Evolutionary conservation across 192 early-diverging fungal species (phyloP), one percentile per base, ranked within the genome.

Genomic region (Gryganskiella cystojenkinii): DNA sequence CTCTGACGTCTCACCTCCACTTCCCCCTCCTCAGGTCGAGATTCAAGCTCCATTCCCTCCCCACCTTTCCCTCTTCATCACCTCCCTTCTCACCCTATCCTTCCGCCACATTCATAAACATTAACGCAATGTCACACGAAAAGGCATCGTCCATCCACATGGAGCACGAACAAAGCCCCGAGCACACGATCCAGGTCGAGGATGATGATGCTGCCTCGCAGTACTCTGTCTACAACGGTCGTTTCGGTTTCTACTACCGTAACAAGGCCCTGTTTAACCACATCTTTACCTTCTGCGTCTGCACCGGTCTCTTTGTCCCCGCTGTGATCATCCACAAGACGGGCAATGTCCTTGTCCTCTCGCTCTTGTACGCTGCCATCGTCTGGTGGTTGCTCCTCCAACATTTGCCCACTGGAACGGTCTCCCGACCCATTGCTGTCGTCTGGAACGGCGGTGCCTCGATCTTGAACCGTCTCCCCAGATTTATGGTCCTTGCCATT

Each of bases 281-380:
- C 27, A 20, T 61, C 31, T 33, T 74, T 52, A 46, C 52, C 30
- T 76, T 76, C 34, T 34, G 40, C 30, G 63, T 76, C 46, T 63
- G 65, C 73, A 76, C 65, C 8, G 73, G 73, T 22, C 65, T 76
- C 53, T 76, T 76, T 47, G 44, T 76, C 44, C 73, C 73, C 31
- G 73, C 73, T 7, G 73, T 52, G 17, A 54, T 76, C 52, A 33
- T 76, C 34, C 73, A 54, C 65, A 76, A 76, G 60, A 40, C 25
- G 25, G 73, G 73, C 44, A 76, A 76, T 44, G n/a, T 76, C 59
- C 60, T 76, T 3, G 73, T 76, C 30, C 56, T 76, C 15, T 76
- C 65, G 7, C 46, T 76, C 8, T 47, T 76, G 56, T 76, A 63
- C 13, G 73, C 34, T 34, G 73, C 73, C 30, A 24, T 62, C 40